Conservation (phyloP, 108 stramenopile species). For the Cylindrotheca fusiformis region DNA sequence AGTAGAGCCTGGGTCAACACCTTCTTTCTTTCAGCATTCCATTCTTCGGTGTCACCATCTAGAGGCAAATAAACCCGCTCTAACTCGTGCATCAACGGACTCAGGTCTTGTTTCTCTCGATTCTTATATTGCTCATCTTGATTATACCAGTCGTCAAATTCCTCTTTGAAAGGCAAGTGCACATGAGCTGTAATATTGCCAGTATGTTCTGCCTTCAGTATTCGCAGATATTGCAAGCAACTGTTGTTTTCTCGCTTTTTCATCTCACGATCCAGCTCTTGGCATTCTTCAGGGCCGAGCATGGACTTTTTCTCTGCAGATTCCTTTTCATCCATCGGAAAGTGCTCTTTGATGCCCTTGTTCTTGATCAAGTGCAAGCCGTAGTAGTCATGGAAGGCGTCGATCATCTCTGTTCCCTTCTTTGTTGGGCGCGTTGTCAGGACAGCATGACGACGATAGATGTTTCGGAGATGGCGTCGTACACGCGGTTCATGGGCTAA, state of each 20-base stretch:
- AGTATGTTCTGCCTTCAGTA: constrained; percentile 80
- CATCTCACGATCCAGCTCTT: constrained; percentile 64
- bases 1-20: constrained; percentile 66
- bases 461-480: constrained; percentile 58
- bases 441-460: constrained; percentile 65
- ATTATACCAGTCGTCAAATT: constrained; percentile 61
- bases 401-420: constrained; percentile 73
- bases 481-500: constrained; percentile 84
- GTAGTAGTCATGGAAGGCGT: constrained; percentile 85
- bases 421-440: constrained; percentile 81
- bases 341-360: constrained; percentile 82
- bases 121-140: constrained; percentile 38
- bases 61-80: constrained; percentile 73
- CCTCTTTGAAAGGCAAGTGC: constrained; percentile 57
- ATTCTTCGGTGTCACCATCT: constrained; percentile 68
- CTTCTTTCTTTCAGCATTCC: constrained; percentile 78
- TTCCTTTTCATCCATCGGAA: constrained; percentile 66
- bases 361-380: constrained; percentile 78
- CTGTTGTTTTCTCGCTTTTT: constrained; percentile 57
- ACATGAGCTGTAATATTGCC: constrained; percentile 65
- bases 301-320: constrained; percentile 36
- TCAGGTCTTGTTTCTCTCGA: constrained; percentile 64
- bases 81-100: constrained; percentile 49
- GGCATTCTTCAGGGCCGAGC: constrained; percentile 57
- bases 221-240: constrained; percentile 77